Evolutionary conservation across 495 filamentous ascomycete species (phyloP).

Genomic region (Neurospora tetrasperma): DNA sequence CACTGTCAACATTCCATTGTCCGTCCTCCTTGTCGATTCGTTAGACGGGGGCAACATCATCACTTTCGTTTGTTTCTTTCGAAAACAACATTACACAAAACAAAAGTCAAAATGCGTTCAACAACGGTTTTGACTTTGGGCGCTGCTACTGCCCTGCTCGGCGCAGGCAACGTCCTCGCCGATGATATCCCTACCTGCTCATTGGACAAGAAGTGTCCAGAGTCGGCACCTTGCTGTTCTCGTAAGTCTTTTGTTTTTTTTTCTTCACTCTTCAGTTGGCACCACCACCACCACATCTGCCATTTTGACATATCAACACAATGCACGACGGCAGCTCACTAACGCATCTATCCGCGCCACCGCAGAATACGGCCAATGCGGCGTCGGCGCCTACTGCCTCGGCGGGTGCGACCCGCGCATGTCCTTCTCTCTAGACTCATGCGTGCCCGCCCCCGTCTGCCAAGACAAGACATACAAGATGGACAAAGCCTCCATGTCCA

Average conservation of each 20-base stretch:
- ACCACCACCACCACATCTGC: neutral
- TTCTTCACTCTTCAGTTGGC: neutral
- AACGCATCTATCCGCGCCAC: slow-evolving; percentile 14
- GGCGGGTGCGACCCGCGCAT: slow-evolving; percentile 85
- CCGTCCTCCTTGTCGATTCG: neutral
- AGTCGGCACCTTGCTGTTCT: slow-evolving; percentile 77
- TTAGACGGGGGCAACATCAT: neutral
- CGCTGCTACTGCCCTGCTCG: slow-evolving; percentile 28
- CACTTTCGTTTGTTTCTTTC: neutral
- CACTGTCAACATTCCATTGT: neutral
- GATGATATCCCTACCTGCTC: slow-evolving; percentile 22
- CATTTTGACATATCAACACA: neutral
- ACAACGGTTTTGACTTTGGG: slow-evolving; percentile 23
- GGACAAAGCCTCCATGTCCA: slow-evolving; percentile 47
- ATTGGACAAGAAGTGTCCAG: slow-evolving; percentile 59
- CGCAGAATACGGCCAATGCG: slow-evolving; percentile 85
- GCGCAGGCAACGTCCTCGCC: slow-evolving; percentile 30
- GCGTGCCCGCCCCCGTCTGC: slow-evolving; percentile 78
- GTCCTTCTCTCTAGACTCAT: slow-evolving; percentile 74
- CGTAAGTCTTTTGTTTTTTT: slow-evolving; percentile 47
- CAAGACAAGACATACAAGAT: slow-evolving; percentile 60
- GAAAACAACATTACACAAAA: neutral
- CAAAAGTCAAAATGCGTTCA: neutral
- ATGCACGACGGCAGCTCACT: slow-evolving; percentile 6
- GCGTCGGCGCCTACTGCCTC: slow-evolving; percentile 89